Evolutionary conservation across 2,329 filamentous ascomycete genomes (phyloP), one percentile per base, ranked within the genome.

Genomic region (Phaeosphaeriaceae sp.): DNA sequence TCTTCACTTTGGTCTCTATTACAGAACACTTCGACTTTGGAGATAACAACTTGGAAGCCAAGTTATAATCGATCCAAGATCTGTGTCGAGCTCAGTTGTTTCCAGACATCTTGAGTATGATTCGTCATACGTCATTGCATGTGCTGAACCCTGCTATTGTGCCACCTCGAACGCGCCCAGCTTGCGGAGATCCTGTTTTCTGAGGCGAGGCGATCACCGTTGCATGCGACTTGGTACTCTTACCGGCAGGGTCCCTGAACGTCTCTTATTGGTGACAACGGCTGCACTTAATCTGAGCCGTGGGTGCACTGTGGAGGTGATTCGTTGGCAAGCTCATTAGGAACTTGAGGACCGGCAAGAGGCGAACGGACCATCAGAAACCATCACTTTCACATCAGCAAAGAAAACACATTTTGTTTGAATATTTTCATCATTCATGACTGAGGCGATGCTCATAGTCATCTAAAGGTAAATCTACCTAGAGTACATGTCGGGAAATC

Each of bases 401-500:
- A 8, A 29, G 26, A 20, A 20, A 17, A 26, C 4, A 21, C 20
- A 13, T 29, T 44, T 54, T 60, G 63, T 64, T 57, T 49, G 60
- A 66, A 40, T 52, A 63, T 66, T 65, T 65, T 64, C 61, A 58
- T 68, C 63, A 66, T 67, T 59, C 64, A 58, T 62, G 60, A 67
- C 58, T 56, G 50, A 58, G 57, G 47, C 32, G 30, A 45, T 50
- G 48, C 56, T 58, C 57, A 59, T 54, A 59, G 63, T 55, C 45
- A 60, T 58, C 56, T 53, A 57, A 48, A 58, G 58, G 61, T 56
- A 62, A 54, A 54, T 63, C 66, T 69, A 68, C 65, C 60, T 66
- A 67, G 60, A 66, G 58, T 63, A 64, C 63, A 67, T 62, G 60
- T 58, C 63, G 60, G 60, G 58, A 65, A 60, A 67, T 68, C 66